Conservation (phyloP, 1,139 yeast genomes). For the Pichia sp. region DNA sequence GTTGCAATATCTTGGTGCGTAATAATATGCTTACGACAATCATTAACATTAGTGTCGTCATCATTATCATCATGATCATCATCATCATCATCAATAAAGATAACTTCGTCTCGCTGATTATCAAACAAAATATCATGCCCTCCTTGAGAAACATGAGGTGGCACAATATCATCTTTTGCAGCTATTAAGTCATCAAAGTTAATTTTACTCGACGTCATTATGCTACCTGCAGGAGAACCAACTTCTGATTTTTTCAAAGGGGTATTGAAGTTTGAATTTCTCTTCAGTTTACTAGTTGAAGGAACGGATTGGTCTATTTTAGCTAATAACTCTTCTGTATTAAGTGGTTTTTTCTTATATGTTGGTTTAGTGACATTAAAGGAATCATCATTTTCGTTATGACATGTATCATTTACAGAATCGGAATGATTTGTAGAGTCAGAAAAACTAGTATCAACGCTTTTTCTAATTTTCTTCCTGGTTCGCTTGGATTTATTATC, state of each 20-base stretch:
- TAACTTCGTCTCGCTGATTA: neutral
- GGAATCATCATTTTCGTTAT: conserved; percentile 15
- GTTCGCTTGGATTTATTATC: neutral
- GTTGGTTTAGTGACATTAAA: conserved; percentile 7
- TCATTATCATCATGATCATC: too few species aligned
- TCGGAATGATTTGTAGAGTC: conserved; percentile 14
- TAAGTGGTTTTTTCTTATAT: conserved; percentile 5
- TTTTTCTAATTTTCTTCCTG: conserved; percentile 7
- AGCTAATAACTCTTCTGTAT: conserved; percentile 12
- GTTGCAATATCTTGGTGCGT: too few species aligned
- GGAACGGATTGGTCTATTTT: conserved; percentile 16
- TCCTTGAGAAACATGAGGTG: neutral
- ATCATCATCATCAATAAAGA: conserved; percentile 2
- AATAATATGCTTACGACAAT: too few species aligned
- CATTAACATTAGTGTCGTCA: neutral
- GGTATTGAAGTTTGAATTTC: neutral
- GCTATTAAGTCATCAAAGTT: neutral
- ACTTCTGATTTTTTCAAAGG: neutral
- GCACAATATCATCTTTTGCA: neutral
- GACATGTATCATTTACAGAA: conserved; percentile 16
- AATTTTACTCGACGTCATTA: neutral
- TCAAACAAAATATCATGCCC: neutral
- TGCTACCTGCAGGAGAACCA: neutral
- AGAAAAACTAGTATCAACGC: conserved; percentile 1
- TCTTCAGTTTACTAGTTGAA: neutral